Base-by-base conservation (phyloP, 1,284 basidiomycete genomes). In the Marasmius sp. region DNA sequence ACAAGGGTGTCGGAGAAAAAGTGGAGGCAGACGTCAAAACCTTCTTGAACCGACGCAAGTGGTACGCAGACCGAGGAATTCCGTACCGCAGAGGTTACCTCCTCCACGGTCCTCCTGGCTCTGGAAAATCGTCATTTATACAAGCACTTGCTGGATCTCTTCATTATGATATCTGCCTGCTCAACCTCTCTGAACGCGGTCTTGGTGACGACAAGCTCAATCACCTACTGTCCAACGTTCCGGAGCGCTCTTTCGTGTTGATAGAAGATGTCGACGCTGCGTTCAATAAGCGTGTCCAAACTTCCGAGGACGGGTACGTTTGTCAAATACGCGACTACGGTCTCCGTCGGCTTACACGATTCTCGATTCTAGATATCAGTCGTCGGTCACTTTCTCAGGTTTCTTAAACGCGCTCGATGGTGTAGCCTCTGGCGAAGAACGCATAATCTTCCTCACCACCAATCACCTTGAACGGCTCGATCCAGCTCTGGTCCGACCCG, bases 391-490 rank as follows among this genome's bases (percentile, higher is more conserved):
- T 0, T 99, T 99, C 76, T 98, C 96, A 3, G 97, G 97, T 33
- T 91, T 99, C 71, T 81, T 99, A 36, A 99, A 99, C 71, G 95
- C 97, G 5, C 83, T 99, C 3, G 97, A 99, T 72, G 97, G 97
- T 18, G 97, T 99, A 14, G 97, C 96, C 1, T 96, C 94, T 4
- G 94, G 95, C 41, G 95, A 97, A 74, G 95, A 97, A 71, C 88
- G 97, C n/a, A 92, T 99, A 71, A 88, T 99, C 48, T 99, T 99
- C 77, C 94, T 99, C 92, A 99, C 97, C 0, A 99, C 97, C n/a
- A 99, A 99, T 75, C 97, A 98, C 70, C 76, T 93, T 47, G 85
- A 91, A 64, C 82, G 80, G 64, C 82, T 95, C 18, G 95, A 97
- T 70, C 91, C 94, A 9, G 97, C 97, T 0, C 86, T 99, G 43